A percentile compares a stretch with the other conserved stretches of the same genome.
Evolutionary conservation across 176 grass and related monocot species (phyloP).

Genomic region (Musa troglodytarum): DNA sequence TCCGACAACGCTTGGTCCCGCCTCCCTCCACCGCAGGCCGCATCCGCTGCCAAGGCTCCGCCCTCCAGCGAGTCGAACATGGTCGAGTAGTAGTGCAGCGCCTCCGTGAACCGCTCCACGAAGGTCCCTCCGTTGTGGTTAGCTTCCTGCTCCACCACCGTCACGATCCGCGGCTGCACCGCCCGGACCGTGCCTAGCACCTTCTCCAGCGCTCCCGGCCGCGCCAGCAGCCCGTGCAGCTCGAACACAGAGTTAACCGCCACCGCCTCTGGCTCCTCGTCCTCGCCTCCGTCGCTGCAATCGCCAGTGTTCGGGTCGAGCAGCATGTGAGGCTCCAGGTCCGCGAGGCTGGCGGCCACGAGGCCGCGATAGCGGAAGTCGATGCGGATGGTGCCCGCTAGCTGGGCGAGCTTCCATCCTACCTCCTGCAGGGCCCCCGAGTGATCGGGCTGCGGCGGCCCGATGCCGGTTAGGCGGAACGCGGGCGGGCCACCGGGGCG

Average conservation of each 20-base stretch:
- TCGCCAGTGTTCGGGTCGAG: background rate
- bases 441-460: slow-evolving; percentile 10
- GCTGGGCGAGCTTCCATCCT: slow-evolving; percentile 2
- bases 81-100: slow-evolving; percentile 26
- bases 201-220: slow-evolving; percentile 11
- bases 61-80: slow-evolving; percentile 18
- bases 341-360: slow-evolving; percentile 2
- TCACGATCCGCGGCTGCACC: slow-evolving; percentile 16
- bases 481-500: slow-evolving; percentile 5
- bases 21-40: background rate
- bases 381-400: background rate
- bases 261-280: background rate
- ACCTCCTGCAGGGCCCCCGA: slow-evolving; percentile 6
- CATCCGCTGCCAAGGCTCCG: background rate
- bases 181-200: background rate
- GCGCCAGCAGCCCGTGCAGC: slow-evolving; percentile 4
- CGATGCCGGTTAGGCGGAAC: slow-evolving; percentile 6
- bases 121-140: slow-evolving; percentile 28
- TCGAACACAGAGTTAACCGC: slow-evolving; percentile 7
- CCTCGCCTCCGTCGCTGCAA: background rate
- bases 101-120: slow-evolving; percentile 28
- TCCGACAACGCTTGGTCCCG: slow-evolving; percentile 18
- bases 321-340: slow-evolving; percentile 3
- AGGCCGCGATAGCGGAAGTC: slow-evolving; percentile 4
- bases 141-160: slow-evolving; percentile 31